Evolutionary conservation across 2,329 filamentous ascomycete genomes (phyloP), one percentile per base, ranked within the genome.

Genomic region (Stagonosporopsis vannaccii): DNA sequence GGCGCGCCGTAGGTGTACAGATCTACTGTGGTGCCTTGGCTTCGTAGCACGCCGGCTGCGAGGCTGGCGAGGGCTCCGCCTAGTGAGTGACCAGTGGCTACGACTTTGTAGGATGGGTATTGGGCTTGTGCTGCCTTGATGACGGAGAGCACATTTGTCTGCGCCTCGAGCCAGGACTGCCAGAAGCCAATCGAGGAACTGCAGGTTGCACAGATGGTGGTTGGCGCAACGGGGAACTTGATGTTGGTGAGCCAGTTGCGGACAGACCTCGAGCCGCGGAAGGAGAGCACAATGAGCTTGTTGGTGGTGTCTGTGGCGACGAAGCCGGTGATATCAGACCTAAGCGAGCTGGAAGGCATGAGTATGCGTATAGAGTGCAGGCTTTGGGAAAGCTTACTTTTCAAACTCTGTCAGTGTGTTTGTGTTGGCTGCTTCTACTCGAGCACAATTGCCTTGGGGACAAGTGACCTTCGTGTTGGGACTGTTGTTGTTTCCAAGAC

Each of bases 1-100:
- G 89, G 89, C 17, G 84, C 81, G 58, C 89, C 89, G 75, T 84
- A 91, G 1, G 84, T 87, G 79, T 87, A 90, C 39, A 90, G 66
- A 63, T 88, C 85, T 46, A 79, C 73, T 1, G 75, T 61, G 56
- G 76, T 74, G 37, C 82, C 85, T 9, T 70, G 67, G 6, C 72
- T 71, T 42, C 87, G 82, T 19, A 90, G 75, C 62, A 84, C 80
- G 0, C 81, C 84, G 0, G 81, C 84, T 0, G 81, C 87, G 4
- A 91, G 71, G 6, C 83, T 85, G 35, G 83, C 86, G 2, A 91
- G 78, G 6, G 87, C 87, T 23, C 80, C 89, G 43, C 89, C 89
- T 4, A 91, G 84, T 9, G 86, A 89, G 78, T 91, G 88, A 32
- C 89, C 89, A 0, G 87, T 86, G n/a, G 82, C 73, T 17, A 88